These are phyloP conservation scores for Fusarium palustre DNA, from an alignment of 2,329 filamentous ascomycete species.

Conservation along the genomic window DNA sequence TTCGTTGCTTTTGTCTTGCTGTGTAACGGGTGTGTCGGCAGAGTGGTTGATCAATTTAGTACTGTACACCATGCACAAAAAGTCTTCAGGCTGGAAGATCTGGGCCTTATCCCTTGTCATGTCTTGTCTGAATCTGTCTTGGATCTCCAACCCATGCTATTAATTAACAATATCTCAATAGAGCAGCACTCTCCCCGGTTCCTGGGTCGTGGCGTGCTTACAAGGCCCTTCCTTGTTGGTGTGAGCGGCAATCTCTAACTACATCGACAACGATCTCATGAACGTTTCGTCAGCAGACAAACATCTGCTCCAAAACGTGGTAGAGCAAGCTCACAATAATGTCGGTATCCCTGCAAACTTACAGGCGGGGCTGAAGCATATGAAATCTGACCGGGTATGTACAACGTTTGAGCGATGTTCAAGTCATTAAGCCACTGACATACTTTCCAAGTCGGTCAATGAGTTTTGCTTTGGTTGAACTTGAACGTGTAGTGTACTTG, in stretches of 20 bases:
- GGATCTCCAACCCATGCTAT: conserved; percentile 22
- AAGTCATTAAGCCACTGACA: neutral
- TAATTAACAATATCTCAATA: conserved; percentile 3
- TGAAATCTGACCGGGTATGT: neutral
- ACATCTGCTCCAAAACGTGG: conserved; percentile 26
- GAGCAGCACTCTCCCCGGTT: conserved; percentile 19
- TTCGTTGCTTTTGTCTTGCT: conserved; percentile 11
- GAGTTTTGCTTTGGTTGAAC: neutral
- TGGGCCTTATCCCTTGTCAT: neutral
- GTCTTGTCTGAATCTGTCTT: conserved; percentile 24
- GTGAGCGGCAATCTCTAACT: conserved; percentile 7
- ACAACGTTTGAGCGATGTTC: neutral
- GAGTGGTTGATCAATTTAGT: neutral
- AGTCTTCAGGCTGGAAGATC: neutral
- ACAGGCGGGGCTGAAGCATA: neutral
- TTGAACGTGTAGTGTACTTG: conserved; percentile 5
- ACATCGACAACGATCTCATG: conserved; percentile 11
- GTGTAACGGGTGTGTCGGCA: conserved; percentile 36
- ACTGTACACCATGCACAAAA: conserved; percentile 3
- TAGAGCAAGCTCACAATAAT: conserved; percentile 22
- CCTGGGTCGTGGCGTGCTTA: conserved; percentile 15
- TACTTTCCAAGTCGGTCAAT: conserved; percentile 2
- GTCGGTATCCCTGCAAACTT: neutral
- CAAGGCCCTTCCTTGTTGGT: conserved; percentile 7
- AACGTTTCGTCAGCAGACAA: conserved; percentile 35